Base-by-base conservation (phyloP, 1,284 basidiomycete genomes). In the Gomphus bonarii region DNA sequence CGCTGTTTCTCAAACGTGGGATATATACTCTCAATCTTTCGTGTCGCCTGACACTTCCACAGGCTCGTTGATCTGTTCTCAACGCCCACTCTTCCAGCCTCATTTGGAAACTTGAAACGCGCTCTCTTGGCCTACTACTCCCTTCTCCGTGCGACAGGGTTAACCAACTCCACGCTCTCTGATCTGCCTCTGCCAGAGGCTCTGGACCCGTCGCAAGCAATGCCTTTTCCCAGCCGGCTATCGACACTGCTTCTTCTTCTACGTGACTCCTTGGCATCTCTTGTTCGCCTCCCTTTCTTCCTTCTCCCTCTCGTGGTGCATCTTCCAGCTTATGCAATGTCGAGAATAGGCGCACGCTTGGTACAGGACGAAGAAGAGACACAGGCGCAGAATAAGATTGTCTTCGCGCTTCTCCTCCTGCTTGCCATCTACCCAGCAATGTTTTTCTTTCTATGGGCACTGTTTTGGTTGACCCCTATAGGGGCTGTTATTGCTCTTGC, bases 301-400 rank as follows among this genome's bases (percentile, higher is more conserved):
- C 65, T 90, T 57, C 70, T 94, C 50, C 93, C 94, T 1, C 75
- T 95, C 44, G 65, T 93, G 54, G 75, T 93, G 50, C 89, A 97
- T 68, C 65, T 83, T 28, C 93, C 94, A 0, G 81, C 89, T 48
- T 97, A 97, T 69, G 69, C 84, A 58, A 83, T 94, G 73, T 85
- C 82, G 12, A 75, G 83, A 31, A 65, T 86, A 50, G 91, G 88
- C 49, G 88, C 86, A 4, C 73, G 77, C 46, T 72, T 94, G 36
- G 87, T 79, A 18, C 82, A 91, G 65, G 83, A 93, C 63, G 94
- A 97, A 69, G 88, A 91, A 66, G 93, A 95, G 69, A 88, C 89
- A 4, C 88, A 91, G 70, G 93, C 92, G 38, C 91, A 95, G 73
- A 94, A 88, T 73, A 95, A 97, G 73, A 82, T 95, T 44, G 82